Evolutionary conservation across 768 basidiomycete species (phyloP).

Genomic region (Albatrellus ellisii): DNA sequence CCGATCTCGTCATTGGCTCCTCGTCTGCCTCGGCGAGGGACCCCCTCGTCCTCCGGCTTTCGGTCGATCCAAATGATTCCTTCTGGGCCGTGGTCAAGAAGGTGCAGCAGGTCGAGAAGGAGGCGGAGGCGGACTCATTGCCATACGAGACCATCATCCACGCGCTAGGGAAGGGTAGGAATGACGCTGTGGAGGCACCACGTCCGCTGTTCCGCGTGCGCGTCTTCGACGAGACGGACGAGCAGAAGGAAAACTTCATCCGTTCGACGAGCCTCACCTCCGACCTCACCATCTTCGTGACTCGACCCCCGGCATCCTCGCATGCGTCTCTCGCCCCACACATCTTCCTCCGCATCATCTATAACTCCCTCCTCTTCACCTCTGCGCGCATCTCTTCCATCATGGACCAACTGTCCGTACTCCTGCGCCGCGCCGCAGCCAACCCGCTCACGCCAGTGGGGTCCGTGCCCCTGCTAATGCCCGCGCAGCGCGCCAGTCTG

Average conservation of each 20-base stretch:
- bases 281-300: conserved; percentile 88
- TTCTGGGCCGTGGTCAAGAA: conserved; percentile 83
- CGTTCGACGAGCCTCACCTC: conserved; percentile 72
- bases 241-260: conserved; percentile 60
- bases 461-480: conserved; percentile 67
- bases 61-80: conserved; percentile 73
- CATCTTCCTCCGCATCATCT: conserved; percentile 73
- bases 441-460: conserved; percentile 64
- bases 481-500: conserved; percentile 50
- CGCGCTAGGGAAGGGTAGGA: conserved; percentile 53
- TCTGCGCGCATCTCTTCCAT: conserved; percentile 61
- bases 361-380: conserved; percentile 93
- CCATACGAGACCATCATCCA: conserved; percentile 69
- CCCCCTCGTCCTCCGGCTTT: conserved; percentile 74
- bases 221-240: conserved; percentile 90
- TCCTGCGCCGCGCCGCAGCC: conserved; percentile 58
- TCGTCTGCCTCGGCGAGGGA: conserved; percentile 64
- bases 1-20: conserved; percentile 82
- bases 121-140: conserved; percentile 70
- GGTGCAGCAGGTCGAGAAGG: conserved; percentile 71
- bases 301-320: conserved; percentile 51
- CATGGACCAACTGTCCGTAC: conserved; percentile 72
- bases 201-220: conserved; percentile 80
- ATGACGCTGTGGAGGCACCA: conserved; percentile 37
- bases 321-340: conserved; percentile 60